phyloP scores from a whole-genome alignment of 2,329 filamentous ascomycete genomes.

The Elsinoe batatas region DNA sequence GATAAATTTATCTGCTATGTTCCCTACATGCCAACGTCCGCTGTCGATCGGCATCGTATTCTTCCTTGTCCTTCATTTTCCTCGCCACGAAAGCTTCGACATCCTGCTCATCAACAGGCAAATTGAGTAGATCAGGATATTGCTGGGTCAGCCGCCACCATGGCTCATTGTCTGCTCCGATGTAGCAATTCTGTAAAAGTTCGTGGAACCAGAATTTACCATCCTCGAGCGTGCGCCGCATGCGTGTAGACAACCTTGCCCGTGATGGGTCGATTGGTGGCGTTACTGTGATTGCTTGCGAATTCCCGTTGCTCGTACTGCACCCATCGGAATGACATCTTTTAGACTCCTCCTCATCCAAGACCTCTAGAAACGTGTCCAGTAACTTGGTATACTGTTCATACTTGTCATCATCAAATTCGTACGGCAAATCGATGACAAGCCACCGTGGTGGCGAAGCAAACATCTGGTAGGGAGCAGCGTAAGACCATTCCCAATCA shows the following conservation, averaged over 20 bases:
- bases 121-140: not conserved
- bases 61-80: not conserved
- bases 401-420: not conserved
- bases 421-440: not conserved
- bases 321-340: not conserved
- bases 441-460: conserved; percentile 17
- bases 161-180: not conserved
- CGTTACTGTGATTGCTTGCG: too few species aligned
- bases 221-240: not conserved
- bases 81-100: not conserved
- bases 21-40: not conserved
- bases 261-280: not conserved
- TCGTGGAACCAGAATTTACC: conserved; percentile 2
- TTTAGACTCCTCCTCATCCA: not conserved
- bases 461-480: conserved; percentile 19
- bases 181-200: not conserved
- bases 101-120: not conserved
- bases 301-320: not conserved
- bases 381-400: not conserved
- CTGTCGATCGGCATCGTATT: not conserved
- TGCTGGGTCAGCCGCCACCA: not conserved
- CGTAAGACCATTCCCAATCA: conserved; percentile 22
- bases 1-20: not conserved
- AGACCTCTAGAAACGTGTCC: not conserved
- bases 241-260: not conserved